phyloP scores from a whole-genome alignment of 2,329 filamentous ascomycete species.

The Knoxdaviesia proteae region DNA sequence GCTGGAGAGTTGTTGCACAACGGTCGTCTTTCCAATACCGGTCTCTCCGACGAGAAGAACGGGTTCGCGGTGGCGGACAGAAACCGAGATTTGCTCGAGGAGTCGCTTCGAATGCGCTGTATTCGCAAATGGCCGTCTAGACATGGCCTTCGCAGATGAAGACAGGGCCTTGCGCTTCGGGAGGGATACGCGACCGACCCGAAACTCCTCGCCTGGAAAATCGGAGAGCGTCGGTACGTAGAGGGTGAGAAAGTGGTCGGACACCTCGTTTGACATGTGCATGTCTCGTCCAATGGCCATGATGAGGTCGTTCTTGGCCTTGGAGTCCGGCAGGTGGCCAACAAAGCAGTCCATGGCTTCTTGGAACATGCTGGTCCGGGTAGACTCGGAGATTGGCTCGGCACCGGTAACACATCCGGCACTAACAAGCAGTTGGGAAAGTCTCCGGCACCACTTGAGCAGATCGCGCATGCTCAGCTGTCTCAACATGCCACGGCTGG shows the following conservation, averaged over 20 bases:
- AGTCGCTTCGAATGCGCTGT: slow-evolving; percentile 69
- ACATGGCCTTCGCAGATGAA: slow-evolving; percentile 23
- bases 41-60: slow-evolving; percentile 94
- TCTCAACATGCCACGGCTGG: slow-evolving; percentile 27
- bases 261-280: slow-evolving; percentile 64
- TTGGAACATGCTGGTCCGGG: slow-evolving; percentile 69
- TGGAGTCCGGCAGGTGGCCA: slow-evolving; percentile 50
- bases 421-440: slow-evolving; percentile 42
- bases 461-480: slow-evolving; percentile 57
- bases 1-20: slow-evolving; percentile 78
- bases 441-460: slow-evolving; percentile 73
- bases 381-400: slow-evolving; percentile 52
- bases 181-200: slow-evolving; percentile 45
- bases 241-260: slow-evolving; percentile 54
- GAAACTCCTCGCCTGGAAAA: slow-evolving; percentile 28
- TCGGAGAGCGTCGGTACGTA: slow-evolving; percentile 53
- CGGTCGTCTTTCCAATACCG: slow-evolving; percentile 93
- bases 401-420: slow-evolving; percentile 42
- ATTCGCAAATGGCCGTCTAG: slow-evolving; percentile 58
- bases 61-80: slow-evolving; percentile 69
- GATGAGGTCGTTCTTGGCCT: slow-evolving; percentile 38
- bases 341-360: slow-evolving; percentile 88
- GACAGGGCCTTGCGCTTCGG: slow-evolving; percentile 31
- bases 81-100: slow-evolving; percentile 72
- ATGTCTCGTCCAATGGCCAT: slow-evolving; percentile 66